A percentile compares a stretch with the other conserved stretches of the same genome.
Evolutionary conservation across 2,329 filamentous ascomycete genomes (phyloP).

Genomic region (Beauveria sp.): DNA sequence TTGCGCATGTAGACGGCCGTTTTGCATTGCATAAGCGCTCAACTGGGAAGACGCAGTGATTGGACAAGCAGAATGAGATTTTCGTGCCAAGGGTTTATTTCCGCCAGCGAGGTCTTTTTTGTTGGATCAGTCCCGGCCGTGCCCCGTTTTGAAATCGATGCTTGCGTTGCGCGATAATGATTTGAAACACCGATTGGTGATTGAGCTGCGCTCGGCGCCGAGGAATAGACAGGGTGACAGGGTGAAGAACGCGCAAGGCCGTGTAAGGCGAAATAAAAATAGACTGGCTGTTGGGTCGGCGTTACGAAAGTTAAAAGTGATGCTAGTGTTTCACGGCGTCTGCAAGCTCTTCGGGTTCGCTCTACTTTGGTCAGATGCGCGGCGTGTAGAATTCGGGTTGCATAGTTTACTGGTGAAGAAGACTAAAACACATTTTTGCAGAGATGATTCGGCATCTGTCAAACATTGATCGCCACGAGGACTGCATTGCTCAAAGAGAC

Average conservation of each 20-base stretch:
- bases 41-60: neutral
- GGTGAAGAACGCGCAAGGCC: neutral
- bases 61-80: neutral
- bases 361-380: neutral
- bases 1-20: neutral
- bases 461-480: neutral
- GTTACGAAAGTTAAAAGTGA: neutral
- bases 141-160: too few relatives aligned
- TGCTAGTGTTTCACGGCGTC: constrained; percentile 8
- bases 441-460: neutral
- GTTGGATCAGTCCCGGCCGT: neutral
- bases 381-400: neutral
- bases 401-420: neutral
- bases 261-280: neutral
- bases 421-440: too few relatives aligned
- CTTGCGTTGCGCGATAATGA: neutral
- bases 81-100: neutral
- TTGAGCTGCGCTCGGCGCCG: neutral
- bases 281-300: neutral
- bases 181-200: neutral
- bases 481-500: neutral
- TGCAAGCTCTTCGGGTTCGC: neutral
- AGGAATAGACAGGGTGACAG: neutral
- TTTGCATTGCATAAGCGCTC: neutral
- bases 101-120: too few relatives aligned